A percentile compares a stretch with the other conserved stretches of the same genome.
These are phyloP conservation scores for Penicillium sclerotigenum DNA, from an alignment of 2,329 filamentous ascomycete genomes.

Conservation along the genomic window DNA sequence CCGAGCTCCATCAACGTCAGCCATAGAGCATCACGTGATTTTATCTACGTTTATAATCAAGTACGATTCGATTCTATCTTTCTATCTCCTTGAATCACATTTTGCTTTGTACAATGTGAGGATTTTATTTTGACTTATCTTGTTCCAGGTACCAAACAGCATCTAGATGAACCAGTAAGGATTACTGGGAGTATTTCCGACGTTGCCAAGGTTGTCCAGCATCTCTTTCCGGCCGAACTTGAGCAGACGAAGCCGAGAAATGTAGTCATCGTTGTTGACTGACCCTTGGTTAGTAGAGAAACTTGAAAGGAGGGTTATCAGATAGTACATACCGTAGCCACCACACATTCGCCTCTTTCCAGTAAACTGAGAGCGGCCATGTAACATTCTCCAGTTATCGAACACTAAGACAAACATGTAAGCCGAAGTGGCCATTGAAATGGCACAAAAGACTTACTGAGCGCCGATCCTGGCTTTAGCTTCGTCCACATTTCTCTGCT, in stretches of 20 bases:
- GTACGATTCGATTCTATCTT: background rate
- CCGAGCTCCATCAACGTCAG: slow-evolving; percentile 41
- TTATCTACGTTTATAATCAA: slow-evolving; percentile 11
- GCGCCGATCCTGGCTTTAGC: slow-evolving; percentile 70
- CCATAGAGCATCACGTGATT: slow-evolving; percentile 31
- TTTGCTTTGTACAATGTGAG: background rate
- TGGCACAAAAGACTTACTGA: slow-evolving; percentile 57
- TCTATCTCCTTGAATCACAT: background rate
- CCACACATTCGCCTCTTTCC: slow-evolving; percentile 87
- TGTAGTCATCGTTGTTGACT: slow-evolving; percentile 79
- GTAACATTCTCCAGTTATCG: slow-evolving; percentile 92
- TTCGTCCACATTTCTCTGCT: slow-evolving; percentile 76
- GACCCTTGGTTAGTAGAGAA: background rate
- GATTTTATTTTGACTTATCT: background rate
- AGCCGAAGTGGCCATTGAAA: background rate
- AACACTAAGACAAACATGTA: slow-evolving; percentile 60
- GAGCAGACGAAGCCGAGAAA: slow-evolving; percentile 71
- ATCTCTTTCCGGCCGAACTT: slow-evolving; percentile 53
- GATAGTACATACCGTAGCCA: slow-evolving; percentile 69
- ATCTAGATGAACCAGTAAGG: slow-evolving; percentile 14
- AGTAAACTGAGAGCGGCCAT: slow-evolving; percentile 78
- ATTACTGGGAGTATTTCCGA: background rate
- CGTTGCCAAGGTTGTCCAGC: slow-evolving; percentile 32
- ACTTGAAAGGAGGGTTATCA: background rate
- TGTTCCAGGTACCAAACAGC: background rate